These are phyloP conservation scores for Tilletiaria anomala DNA, from an alignment of 1,284 basidiomycete species.

Conservation along the genomic window DNA sequence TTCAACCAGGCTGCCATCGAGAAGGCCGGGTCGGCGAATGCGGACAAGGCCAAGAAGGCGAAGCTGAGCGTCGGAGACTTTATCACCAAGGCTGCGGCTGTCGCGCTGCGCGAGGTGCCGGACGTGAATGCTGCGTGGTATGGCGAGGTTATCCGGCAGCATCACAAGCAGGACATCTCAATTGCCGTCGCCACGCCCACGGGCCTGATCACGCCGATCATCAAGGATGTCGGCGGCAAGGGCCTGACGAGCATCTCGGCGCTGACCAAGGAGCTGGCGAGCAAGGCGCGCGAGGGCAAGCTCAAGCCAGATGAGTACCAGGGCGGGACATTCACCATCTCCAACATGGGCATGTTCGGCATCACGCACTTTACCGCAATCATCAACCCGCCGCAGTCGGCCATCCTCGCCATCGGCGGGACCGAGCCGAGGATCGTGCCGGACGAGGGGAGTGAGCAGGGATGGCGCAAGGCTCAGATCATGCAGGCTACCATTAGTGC, in stretches of 20 bases:
- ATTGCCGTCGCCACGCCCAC: conserved; percentile 91
- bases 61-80: conserved; percentile 99
- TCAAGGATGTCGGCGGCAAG: conserved; percentile 81
- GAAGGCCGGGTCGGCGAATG: conserved; percentile 24
- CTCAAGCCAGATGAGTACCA: conserved; percentile 86
- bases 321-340: conserved; percentile 97
- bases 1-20: conserved; percentile 58
- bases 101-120: conserved; percentile 84
- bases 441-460: conserved; percentile 50
- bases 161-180: conserved; percentile 91
- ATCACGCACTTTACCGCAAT: conserved; percentile 87
- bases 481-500: conserved; percentile 95
- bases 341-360: conserved; percentile 97
- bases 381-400: conserved; percentile 96
- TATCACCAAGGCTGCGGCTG: conserved; percentile 82
- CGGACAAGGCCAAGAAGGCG: conserved; percentile 56
- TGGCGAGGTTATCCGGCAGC: conserved; percentile 84
- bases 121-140: conserved; percentile 97
- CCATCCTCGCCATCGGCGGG: conserved; percentile 86
- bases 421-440: conserved; percentile 77
- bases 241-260: conserved; percentile 83
- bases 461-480: conserved; percentile 50
- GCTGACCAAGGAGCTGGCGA: conserved; percentile 79
- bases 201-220: conserved; percentile 93
- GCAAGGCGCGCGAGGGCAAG: conserved; percentile 92